Percentiles rank a stretch among this genome's conserved stretches.
Conservation (phyloP, 257 asterid species). For the Penstemon newberryi region DNA sequence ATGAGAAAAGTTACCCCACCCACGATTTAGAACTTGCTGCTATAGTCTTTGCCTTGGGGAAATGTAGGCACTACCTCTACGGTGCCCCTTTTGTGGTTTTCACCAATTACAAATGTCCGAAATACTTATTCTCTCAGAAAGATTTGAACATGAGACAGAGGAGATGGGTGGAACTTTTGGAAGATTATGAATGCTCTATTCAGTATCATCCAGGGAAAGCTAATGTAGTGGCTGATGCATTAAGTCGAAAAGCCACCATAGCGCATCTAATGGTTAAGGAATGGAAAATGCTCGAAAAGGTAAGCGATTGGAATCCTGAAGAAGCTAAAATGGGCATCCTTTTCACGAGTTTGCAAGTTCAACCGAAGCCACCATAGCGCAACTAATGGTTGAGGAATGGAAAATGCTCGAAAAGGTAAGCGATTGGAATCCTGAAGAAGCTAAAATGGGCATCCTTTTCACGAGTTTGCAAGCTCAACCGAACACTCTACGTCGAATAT, state of each 20-base stretch:
- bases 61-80: background rate
- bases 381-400: background rate
- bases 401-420: background rate
- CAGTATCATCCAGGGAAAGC: background rate
- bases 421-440: background rate
- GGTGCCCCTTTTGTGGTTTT: background rate
- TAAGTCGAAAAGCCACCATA: background rate
- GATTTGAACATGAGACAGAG: background rate
- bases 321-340: background rate
- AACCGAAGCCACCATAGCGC: background rate
- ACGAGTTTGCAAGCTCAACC: too few relatives aligned
- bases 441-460: background rate
- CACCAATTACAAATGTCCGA: conserved; percentile 1
- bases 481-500: too few relatives aligned
- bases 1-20: background rate
- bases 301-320: background rate
- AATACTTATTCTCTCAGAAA: background rate
- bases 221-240: conserved; percentile 1
- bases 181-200: background rate
- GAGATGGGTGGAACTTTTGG: background rate
- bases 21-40: background rate
- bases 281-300: too few relatives aligned
- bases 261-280: too few relatives aligned
- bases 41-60: background rate
- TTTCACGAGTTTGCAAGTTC: too few relatives aligned